These are phyloP conservation scores for Volvariella volvacea DNA, from an alignment of 1,284 basidiomycete species.

Conservation along the genomic window DNA sequence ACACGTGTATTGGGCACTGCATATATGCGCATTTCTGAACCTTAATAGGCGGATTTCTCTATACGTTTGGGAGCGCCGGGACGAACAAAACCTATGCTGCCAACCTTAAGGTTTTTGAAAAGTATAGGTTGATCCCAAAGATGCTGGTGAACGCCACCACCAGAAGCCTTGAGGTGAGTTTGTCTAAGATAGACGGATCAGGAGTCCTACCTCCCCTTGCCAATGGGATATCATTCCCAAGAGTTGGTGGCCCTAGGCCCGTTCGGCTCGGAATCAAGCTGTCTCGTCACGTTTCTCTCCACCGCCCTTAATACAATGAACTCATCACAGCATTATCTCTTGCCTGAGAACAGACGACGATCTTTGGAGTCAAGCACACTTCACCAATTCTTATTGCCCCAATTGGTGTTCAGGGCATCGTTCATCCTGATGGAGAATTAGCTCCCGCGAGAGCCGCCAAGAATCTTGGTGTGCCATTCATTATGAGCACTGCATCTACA, in stretches of 20 bases:
- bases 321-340: too few species aligned
- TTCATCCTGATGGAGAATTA: constrained; percentile 62
- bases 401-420: constrained; percentile 69
- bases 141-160: constrained; percentile 68
- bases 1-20: too few species aligned
- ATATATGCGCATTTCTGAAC: too few species aligned
- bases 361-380: constrained; percentile 63
- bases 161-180: constrained; percentile 54
- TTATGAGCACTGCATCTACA: constrained; percentile 67
- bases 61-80: constrained; percentile 59
- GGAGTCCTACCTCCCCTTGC: too few species aligned
- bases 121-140: constrained; percentile 64
- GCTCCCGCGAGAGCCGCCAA: constrained; percentile 61
- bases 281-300: background rate
- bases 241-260: too few species aligned
- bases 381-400: constrained; percentile 68
- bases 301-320: too few species aligned
- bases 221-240: too few species aligned
- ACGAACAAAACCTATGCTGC: constrained; percentile 47
- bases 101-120: constrained; percentile 50
- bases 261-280: too few species aligned
- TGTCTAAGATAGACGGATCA: too few species aligned
- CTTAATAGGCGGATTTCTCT: constrained; percentile 50
- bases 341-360: constrained; percentile 39
- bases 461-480: constrained; percentile 59